These are phyloP conservation scores for Wickerhamomyces xylosicus DNA, from an alignment of 805 yeast species.

Conservation along the genomic window DNA sequence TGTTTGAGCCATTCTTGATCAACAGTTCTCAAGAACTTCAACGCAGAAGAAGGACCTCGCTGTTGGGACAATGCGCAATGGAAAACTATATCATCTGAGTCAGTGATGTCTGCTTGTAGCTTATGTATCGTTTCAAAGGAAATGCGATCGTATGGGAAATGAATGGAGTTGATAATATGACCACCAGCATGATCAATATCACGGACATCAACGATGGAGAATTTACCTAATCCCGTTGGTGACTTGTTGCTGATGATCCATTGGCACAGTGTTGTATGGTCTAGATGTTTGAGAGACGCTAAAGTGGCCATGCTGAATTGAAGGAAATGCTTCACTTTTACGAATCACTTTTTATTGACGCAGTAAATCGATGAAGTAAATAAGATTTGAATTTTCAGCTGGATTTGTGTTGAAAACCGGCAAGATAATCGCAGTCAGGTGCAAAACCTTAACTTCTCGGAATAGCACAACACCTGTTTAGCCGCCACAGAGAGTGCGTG, in stretches of 20 bases:
- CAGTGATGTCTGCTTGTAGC: slow-evolving; percentile 4
- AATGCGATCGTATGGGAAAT: slow-evolving; percentile 40
- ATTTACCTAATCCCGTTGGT: slow-evolving; percentile 28
- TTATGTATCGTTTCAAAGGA: slow-evolving; percentile 24
- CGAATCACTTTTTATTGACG: too few species aligned
- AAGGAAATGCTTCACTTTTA: too few species aligned
- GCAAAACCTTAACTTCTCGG: too few species aligned
- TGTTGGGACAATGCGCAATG: slow-evolving; percentile 90
- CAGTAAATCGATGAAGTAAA: too few species aligned
- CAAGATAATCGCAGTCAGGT: too few species aligned
- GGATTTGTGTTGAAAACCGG: too few species aligned
- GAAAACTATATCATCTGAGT: slow-evolving; percentile 53
- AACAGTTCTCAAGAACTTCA: slow-evolving; percentile 35
- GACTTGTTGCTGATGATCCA: slow-evolving; percentile 34
- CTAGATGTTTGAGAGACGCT: slow-evolving; percentile 26
- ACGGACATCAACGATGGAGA: slow-evolving; percentile 71
- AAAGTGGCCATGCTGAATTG: neutral
- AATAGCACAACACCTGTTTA: too few species aligned
- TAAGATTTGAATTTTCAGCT: too few species aligned
- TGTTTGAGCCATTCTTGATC: slow-evolving; percentile 17
- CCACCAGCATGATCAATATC: slow-evolving; percentile 79
- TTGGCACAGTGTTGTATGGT: slow-evolving; percentile 30
- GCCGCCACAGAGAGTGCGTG: too few species aligned
- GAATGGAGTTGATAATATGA: slow-evolving; percentile 45
- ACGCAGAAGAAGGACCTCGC: slow-evolving; percentile 82